A percentile compares a stretch with the other conserved stretches of the same genome.
Evolutionary conservation across 1,284 basidiomycete genomes (phyloP).

Genomic region (Apiotrichum porosum): DNA sequence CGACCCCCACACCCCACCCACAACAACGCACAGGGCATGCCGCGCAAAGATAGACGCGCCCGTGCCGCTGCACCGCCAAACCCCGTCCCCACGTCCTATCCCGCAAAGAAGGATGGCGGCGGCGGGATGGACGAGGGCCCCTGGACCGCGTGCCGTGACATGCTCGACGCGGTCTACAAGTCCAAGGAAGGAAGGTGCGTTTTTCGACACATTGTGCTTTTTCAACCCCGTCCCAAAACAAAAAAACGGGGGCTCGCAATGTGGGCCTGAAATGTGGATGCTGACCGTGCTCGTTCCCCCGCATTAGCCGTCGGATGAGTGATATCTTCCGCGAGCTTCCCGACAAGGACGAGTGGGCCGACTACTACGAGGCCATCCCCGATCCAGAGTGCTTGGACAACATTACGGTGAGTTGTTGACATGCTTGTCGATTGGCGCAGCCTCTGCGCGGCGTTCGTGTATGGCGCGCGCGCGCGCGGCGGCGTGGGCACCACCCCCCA

Average conservation of each 20-base stretch:
- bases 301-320: slow-evolving; percentile 33
- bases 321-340: slow-evolving; percentile 43
- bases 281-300: too few species aligned
- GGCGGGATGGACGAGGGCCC: slow-evolving; percentile 27
- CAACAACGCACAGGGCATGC: neutral
- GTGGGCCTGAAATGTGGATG: too few species aligned
- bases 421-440: too few species aligned
- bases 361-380: slow-evolving; percentile 46
- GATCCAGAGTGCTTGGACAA: slow-evolving; percentile 45
- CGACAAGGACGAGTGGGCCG: slow-evolving; percentile 32
- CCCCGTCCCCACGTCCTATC: slow-evolving; percentile 25
- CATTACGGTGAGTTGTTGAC: slow-evolving; percentile 33
- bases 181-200: slow-evolving; percentile 41
- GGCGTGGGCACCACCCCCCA: too few species aligned
- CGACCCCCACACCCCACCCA: neutral
- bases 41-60: neutral
- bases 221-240: too few species aligned
- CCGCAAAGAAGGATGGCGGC: slow-evolving; percentile 25
- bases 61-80: slow-evolving; percentile 12
- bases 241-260: too few species aligned
- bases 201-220: neutral
- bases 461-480: neutral
- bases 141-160: slow-evolving; percentile 39
- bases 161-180: slow-evolving; percentile 38
- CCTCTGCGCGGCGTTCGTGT: neutral